Conservation (phyloP, 805 yeast genomes). For the Brettanomyces sp. region DNA sequence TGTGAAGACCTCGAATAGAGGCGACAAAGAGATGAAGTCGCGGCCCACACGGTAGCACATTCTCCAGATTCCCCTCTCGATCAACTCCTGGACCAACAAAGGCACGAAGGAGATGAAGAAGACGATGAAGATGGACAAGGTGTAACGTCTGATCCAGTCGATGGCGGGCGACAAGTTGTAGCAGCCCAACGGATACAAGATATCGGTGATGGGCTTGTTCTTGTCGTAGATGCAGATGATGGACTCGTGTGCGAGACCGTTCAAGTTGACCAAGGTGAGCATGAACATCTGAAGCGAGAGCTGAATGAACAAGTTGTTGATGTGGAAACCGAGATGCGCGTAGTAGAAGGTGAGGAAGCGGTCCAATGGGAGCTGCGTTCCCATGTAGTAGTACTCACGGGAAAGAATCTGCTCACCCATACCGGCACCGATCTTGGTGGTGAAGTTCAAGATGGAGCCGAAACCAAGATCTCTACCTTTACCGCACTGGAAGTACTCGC, state of each 20-base stretch:
- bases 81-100: conserved; percentile 67
- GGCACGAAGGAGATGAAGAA: conserved; percentile 77
- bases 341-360: conserved; percentile 76
- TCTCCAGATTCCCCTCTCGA: conserved; percentile 75
- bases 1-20: conserved; percentile 76
- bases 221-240: conserved; percentile 59
- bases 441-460: conserved; percentile 77
- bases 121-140: conserved; percentile 72
- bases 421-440: conserved; percentile 86
- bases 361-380: conserved; percentile 73
- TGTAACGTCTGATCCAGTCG: conserved; percentile 77
- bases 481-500: conserved; percentile 86
- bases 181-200: conserved; percentile 60
- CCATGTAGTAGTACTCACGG: conserved; percentile 73
- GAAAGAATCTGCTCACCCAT: conserved; percentile 88
- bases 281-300: conserved; percentile 65
- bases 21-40: conserved; percentile 64
- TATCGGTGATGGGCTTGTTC: conserved; percentile 59
- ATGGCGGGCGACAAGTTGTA: conserved; percentile 64
- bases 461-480: conserved; percentile 86
- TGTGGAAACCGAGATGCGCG: conserved; percentile 83
- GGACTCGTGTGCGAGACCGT: conserved; percentile 65
- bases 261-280: conserved; percentile 61
- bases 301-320: conserved; percentile 71
- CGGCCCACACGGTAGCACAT: conserved; percentile 60